Base-by-base conservation (phyloP, 2,329 filamentous ascomycete genomes). In the Stagonosporopsis rhizophila region DNA sequence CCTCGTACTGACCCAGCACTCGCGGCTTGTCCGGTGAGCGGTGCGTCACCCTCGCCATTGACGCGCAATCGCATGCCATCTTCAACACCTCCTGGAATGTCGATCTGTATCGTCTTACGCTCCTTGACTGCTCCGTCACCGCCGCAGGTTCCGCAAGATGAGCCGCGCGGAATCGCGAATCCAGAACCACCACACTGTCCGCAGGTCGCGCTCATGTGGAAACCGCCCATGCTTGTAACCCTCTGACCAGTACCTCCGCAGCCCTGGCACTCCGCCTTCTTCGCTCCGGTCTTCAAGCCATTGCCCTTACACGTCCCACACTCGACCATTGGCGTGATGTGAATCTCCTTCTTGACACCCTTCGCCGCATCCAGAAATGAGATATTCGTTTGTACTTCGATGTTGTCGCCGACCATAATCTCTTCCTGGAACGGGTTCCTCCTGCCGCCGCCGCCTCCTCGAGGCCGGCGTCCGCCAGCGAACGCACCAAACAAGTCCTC, bases 311-410 rank as follows among this genome's bases (percentile, higher is more conserved):
- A 99, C 12, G 91, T 92, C 63, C 87, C 86, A 72, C 95, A 99
- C 58, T 89, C 82, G 19, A 89, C 87, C 66, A 96, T 79, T 1
- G 95, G 94, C 8, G 89, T 91, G 65, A 97, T 90, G 64, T 83
- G 86, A 56, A 99, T 91, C n/a, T 92, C 89, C 78, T 96, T 96
- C 70, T 82, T 88, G 7, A 89, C 89, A 32, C 95, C 95, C 77
- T 96, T 96, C 9, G 95, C 95, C 6, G 95, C 92, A 73, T 99
- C 95, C 87, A 95, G 90, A 77, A 99, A 99, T 0, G 90, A 92
- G 66, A 99, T 94, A 74, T 86, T 95, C 45, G 91, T 88, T 77
- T 96, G 92, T 22, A 97, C 90, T 75, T 98, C 94, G 69, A 99
- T 96, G 74, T 96, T 92, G 62, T 98, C 92, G 58, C 95, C 95